Evolutionary conservation across 257 asterid genomes (phyloP), one percentile per base, ranked within the genome.

Genomic region (Echites panduratus): DNA sequence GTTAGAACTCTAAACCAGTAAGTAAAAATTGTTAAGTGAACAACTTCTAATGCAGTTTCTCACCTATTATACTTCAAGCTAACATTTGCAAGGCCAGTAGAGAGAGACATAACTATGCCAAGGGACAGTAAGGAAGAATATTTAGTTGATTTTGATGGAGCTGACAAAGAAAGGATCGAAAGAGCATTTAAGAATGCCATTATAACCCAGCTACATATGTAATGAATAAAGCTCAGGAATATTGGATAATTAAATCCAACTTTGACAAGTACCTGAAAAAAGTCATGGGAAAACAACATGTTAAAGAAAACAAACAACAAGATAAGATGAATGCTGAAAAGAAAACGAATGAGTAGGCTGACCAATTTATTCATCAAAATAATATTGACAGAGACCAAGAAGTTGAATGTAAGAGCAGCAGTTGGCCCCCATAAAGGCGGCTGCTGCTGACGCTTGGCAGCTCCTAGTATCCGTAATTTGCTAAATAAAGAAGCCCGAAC

Each of bases 81-180:
- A 52, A 95, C 97, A 81, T 95, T 95, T 20, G 99, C 99, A 78
- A 92, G 98, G 72, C 99, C 99, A 38, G 98, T 95, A 78, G 99
- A 95, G 81, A 95, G 90, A 54, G 99, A 92, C 99, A 95, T 95
- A 72, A 95, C 99, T 65, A 95, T 81, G 76, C 99, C 99, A 53
- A 95, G 99, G 54, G 97, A 89, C 66, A 95, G 70, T 76, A 95
- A 78, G n/a, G 97, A 83, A 57, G 89, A 85, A 77, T 75, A 89
- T 73, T 89, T 92, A 53, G 90, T 77, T 20, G 98, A 82, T 83
- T 89, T 95, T 7, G 96, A 77, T 1, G 99, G 95, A 29, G 98
- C 59, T 71, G 99, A 82, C 65, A 90, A 81, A 77, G 98, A 82
- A 78, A 95, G 90, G 67, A 95, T 81, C 64, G 98, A 91, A 73